phyloP scores from a whole-genome alignment of 164 flowering plant species.

The Liquidambar formosana region DNA sequence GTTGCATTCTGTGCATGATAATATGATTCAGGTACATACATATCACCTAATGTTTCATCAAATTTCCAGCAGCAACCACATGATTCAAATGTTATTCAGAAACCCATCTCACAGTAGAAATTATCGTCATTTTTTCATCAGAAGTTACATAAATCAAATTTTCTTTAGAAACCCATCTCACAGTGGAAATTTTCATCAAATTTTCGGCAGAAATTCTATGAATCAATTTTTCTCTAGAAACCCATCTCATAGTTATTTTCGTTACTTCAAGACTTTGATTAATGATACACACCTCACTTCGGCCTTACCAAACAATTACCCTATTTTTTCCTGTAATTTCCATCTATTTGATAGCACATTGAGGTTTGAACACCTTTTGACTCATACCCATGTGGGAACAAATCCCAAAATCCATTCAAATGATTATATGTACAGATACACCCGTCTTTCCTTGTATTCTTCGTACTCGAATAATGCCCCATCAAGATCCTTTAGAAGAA shows the following conservation, averaged over 20 bases:
- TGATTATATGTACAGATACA: neutral
- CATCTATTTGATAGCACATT: neutral
- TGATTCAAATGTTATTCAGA: neutral
- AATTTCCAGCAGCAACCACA: neutral
- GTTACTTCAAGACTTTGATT: neutral
- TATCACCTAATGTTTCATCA: neutral
- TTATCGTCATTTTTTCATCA: no score
- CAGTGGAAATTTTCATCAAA: neutral
- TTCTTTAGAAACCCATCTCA: neutral
- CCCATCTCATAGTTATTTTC: constrained; percentile 1
- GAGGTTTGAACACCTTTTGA: neutral
- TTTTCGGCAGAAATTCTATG: neutral
- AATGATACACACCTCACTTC: neutral
- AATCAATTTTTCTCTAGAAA: neutral
- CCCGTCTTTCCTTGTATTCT: constrained; percentile 16
- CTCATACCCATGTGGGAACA: neutral
- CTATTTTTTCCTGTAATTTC: neutral
- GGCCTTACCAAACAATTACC: neutral
- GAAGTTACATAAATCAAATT: neutral
- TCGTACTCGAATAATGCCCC: constrained; percentile 25
- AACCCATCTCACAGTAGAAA: constrained; percentile 3
- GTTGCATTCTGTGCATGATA: neutral
- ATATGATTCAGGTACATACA: constrained; percentile 3
- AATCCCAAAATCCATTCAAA: neutral
- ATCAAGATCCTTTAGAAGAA: constrained; percentile 37